These are phyloP conservation scores for Amyloporia xantha DNA, from an alignment of 768 basidiomycete genomes.

Conservation along the genomic window DNA sequence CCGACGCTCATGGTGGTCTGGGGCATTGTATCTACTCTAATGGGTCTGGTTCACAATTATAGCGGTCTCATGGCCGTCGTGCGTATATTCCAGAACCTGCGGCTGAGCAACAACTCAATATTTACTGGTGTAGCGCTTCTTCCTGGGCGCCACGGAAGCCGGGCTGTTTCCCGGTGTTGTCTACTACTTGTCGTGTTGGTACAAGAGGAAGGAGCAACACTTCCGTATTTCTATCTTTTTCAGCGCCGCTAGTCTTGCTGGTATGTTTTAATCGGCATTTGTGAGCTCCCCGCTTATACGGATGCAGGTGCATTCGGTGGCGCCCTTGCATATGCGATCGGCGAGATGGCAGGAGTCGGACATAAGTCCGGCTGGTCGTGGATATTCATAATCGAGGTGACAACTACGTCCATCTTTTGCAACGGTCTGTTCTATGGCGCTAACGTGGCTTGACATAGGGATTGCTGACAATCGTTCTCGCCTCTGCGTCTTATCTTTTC, in stretches of 20 bases:
- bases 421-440: too few relatives aligned
- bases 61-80: constrained; percentile 26
- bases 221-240: constrained; percentile 26
- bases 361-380: constrained; percentile 25
- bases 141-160: constrained; percentile 38
- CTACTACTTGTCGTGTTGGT: constrained; percentile 42
- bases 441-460: too few relatives aligned
- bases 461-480: constrained; percentile 10
- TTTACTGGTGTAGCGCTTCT: constrained; percentile 29
- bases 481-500: constrained; percentile 6
- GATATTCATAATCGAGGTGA: constrained; percentile 39
- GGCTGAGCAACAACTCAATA: neutral
- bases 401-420: too few relatives aligned
- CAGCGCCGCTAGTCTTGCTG: constrained; percentile 24
- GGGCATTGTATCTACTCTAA: constrained; percentile 32
- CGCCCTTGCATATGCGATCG: constrained; percentile 27
- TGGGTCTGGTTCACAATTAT: constrained; percentile 31
- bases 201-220: constrained; percentile 27
- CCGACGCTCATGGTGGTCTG: constrained; percentile 34
- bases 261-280: constrained; percentile 9
- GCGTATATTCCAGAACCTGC: neutral
- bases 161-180: constrained; percentile 36
- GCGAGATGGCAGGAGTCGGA: constrained; percentile 22
- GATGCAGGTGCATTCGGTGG: constrained; percentile 26
- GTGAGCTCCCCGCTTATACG: too few relatives aligned